phyloP scores from a whole-genome alignment of 2,329 filamentous ascomycete genomes.

The Cercospora berteroae region DNA sequence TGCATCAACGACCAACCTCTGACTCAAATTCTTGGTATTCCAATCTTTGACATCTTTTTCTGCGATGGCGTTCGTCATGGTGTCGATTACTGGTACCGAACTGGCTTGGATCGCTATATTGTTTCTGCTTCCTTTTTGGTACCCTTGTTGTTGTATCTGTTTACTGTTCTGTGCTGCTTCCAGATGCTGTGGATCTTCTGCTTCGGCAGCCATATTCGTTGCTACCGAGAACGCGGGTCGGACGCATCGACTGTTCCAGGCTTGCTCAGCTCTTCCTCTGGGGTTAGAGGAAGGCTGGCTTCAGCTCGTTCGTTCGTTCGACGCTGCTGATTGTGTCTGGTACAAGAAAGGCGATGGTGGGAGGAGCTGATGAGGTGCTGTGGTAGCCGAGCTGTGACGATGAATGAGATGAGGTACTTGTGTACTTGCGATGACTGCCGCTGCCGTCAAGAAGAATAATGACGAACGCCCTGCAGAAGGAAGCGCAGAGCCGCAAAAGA shows the following conservation, averaged over 20 bases:
- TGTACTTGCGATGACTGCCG: background rate
- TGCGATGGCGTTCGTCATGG: conserved; percentile 3
- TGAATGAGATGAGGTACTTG: background rate
- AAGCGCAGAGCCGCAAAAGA: background rate
- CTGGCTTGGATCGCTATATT: conserved; percentile 2
- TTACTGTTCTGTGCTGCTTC: conserved; percentile 10
- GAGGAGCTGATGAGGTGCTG: background rate
- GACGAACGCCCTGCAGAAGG: background rate
- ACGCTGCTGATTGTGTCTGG: background rate
- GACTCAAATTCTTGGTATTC: conserved; percentile 72
- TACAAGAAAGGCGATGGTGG: background rate
- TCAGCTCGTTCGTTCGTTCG: background rate
- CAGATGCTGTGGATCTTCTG: conserved; percentile 20
- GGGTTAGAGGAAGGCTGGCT: conserved; percentile 3
- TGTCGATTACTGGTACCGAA: conserved; percentile 12
- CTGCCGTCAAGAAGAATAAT: background rate
- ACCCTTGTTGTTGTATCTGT: background rate
- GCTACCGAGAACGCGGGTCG: conserved; percentile 18
- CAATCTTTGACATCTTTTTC: conserved; percentile 46
- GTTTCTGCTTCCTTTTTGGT: background rate
- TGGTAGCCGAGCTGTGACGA: conserved; percentile 1
- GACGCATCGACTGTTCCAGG: conserved; percentile 11
- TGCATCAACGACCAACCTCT: conserved; percentile 66
- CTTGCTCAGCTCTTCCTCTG: conserved; percentile 4
- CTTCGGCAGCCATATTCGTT: conserved; percentile 24